phyloP scores from a whole-genome alignment of 352 stramenopile species.

The Globisporangium spinosum region DNA sequence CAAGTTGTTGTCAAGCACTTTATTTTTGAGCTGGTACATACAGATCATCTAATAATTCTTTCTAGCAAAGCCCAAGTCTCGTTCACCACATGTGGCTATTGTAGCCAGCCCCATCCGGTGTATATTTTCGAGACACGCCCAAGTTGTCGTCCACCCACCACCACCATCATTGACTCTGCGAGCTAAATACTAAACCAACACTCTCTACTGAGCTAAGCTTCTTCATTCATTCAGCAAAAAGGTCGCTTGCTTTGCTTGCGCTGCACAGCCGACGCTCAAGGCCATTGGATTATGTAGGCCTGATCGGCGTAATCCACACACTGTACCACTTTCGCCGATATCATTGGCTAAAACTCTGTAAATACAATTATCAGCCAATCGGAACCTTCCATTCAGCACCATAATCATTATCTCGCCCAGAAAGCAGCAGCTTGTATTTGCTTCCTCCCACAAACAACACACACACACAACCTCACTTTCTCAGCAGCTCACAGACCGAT shows the following conservation, averaged over 20 bases:
- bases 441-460: neutral
- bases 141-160: neutral
- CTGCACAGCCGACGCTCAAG: neutral
- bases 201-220: neutral
- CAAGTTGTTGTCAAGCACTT: neutral
- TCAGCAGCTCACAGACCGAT: neutral
- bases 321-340: neutral
- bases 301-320: neutral
- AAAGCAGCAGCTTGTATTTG: neutral
- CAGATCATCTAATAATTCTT: neutral
- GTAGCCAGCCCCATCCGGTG: neutral
- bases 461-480: neutral
- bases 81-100: neutral
- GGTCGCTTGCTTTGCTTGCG: neutral
- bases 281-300: neutral
- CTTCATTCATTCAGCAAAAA: neutral
- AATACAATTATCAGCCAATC: neutral
- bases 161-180: neutral
- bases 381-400: neutral
- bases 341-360: neutral
- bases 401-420: conserved; percentile 1
- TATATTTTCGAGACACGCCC: neutral
- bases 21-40: neutral
- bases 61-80: neutral
- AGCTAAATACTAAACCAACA: neutral